A percentile compares a stretch with the other conserved stretches of the same genome.
Evolutionary conservation across 2,329 filamentous ascomycete genomes (phyloP).

Genomic region (Drechslerella stenobrocha): DNA sequence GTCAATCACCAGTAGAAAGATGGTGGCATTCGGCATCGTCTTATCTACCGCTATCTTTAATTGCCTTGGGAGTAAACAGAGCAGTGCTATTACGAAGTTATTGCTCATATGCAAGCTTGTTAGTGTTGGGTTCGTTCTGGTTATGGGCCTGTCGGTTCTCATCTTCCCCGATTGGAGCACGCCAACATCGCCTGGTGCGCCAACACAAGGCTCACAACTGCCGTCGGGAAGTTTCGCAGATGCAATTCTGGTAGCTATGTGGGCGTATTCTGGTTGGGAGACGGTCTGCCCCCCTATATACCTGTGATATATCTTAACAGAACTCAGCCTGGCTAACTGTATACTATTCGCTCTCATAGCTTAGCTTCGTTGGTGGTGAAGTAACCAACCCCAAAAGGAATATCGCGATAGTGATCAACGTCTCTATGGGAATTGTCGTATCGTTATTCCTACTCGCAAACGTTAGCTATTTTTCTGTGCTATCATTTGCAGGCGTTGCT

Average conservation of each 20-base stretch:
- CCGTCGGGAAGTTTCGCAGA: conserved; percentile 57
- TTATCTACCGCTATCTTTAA: conserved; percentile 57
- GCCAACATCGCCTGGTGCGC: conserved; percentile 53
- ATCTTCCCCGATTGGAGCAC: conserved; percentile 55
- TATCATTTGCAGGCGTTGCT: conserved; percentile 57
- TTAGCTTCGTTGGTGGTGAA: conserved; percentile 53
- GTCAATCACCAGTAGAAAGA: conserved; percentile 53
- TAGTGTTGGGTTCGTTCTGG: conserved; percentile 51
- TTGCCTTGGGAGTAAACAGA: conserved; percentile 57
- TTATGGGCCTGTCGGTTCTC: conserved; percentile 51
- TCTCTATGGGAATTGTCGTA: conserved; percentile 57
- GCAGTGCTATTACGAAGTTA: conserved; percentile 56
- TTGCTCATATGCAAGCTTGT: conserved; percentile 56
- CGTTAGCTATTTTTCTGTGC: conserved; percentile 56
- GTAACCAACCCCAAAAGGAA: conserved; percentile 52
- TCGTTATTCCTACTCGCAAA: conserved; percentile 58
- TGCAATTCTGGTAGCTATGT: conserved; percentile 58
- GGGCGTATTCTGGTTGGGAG: conserved; percentile 59
- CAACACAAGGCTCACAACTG: conserved; percentile 52
- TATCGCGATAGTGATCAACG: conserved; percentile 57
- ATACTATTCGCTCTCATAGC: conserved; percentile 16
- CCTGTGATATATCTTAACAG: not conserved
- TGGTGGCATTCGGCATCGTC: conserved; percentile 56
- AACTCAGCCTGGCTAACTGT: not conserved
- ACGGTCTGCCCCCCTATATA: conserved; percentile 56